Base-by-base conservation (phyloP, 306 rosid species). In the Vigna mungo region DNA sequence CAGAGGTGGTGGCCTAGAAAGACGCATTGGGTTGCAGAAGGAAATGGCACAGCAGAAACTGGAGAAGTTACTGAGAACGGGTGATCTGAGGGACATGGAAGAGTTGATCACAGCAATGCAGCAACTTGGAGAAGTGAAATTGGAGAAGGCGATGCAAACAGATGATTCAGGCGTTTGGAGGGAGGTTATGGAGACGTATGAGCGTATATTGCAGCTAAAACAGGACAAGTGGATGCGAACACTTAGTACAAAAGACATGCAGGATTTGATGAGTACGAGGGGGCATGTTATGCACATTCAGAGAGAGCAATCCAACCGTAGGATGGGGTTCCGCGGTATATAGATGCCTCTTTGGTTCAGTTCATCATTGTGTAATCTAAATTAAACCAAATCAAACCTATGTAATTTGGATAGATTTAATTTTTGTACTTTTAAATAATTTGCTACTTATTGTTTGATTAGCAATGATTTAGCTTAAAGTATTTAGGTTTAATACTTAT, bases 91-190 rank as follows among this genome's bases (percentile, higher is more conserved):
- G 0, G 83, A 83, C 77, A 30, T 68, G 74, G 86, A 67, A 6
- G 86, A 83, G 0, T 23, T 83, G 0, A 30, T 47, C 32, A 56
- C 25, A 3, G 13, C 80, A 23, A 0, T 74, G 63, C 5, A 51
- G 0, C 27, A 78, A n/a, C 86, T 83, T 30, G 83, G 30, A 0
- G 43, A 83, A 1, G 18, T 83, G n/a, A 83, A 83, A 60, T 16
- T 78, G 63, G 86, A 78, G 48, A 78, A 67, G 70, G 83, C 83
- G 0, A 16, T 69, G n/a, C 41, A 46, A 1, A 14, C 83, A 0
- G 52, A 78, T 20, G 73, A 67, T 4, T 14, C 12, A 43, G 11
- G n/a, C 3, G 73, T 11, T 62, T 83, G 77, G 83, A 37, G 43
- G 7, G 86, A 83, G 7, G 72, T 83, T 8, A 7, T 27, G 10